Conservation (phyloP, 176 grass and related monocot species). For the Phragmites australis region DNA sequence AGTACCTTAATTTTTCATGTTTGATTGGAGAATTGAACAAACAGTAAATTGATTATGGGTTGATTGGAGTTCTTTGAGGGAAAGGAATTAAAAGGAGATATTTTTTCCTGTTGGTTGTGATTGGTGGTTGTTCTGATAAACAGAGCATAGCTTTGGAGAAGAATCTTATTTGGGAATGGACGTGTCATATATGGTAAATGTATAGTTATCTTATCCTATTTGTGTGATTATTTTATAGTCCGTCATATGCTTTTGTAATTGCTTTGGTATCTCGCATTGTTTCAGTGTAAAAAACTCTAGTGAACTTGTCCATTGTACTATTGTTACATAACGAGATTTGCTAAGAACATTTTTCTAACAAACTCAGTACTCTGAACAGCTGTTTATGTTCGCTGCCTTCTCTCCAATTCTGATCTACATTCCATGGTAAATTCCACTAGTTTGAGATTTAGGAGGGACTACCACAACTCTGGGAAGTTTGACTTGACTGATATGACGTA, state of each 20-base stretch:
- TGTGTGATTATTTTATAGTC: neutral
- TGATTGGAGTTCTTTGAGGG: neutral
- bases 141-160: neutral
- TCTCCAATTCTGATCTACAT: constrained; percentile 42
- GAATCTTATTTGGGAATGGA: too few relatives aligned
- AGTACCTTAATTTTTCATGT: neutral
- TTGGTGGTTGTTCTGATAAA: neutral
- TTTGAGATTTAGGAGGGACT: constrained; percentile 44
- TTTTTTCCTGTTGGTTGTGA: neutral
- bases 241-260: neutral
- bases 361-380: constrained; percentile 42
- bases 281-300: neutral
- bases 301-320: constrained; percentile 1
- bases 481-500: constrained; percentile 98
- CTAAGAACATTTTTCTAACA: constrained; percentile 6
- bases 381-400: constrained; percentile 32
- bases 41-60: neutral
- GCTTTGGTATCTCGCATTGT: neutral
- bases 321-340: neutral
- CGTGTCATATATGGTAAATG: too few relatives aligned
- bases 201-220: neutral
- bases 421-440: constrained; percentile 35
- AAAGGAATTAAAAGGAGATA: neutral
- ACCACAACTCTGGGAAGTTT: constrained; percentile 61
- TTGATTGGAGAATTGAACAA: neutral